Base-by-base conservation (phyloP, 108 stramenopile genomes). In the Skeletonema menzelii region DNA sequence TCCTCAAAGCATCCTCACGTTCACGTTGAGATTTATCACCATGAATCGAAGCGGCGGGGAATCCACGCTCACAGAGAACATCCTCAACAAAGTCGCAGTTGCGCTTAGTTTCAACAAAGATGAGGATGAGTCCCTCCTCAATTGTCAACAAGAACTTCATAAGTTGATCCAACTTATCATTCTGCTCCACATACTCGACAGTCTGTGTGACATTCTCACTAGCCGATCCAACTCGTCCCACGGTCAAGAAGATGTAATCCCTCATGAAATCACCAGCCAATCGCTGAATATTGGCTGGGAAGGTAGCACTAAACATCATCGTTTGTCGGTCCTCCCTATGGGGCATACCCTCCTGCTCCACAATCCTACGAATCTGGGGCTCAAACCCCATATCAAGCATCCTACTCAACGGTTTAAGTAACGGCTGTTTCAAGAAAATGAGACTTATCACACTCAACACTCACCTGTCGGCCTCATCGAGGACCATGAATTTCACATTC, bases 341-440 rank as follows among this genome's bases (percentile, higher is more conserved):
- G 27, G 76, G 90, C 91, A 95, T 87, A 20, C 77, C 74, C 58
- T 84, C 82, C 69, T 91, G 84, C 66, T 92, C 89, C 26, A 94
- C 92, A 58, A 96, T 96, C 30, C 88, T 82, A 67, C 86, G 90
- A 44, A 97, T 96, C 91, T 90, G 93, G 47, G 90, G 97, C 83
- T 97, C 93, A 72, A 99, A 99, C 40, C 98, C 99, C 98, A 99
- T 98, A 69, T 99, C 99, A 15, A 99, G 81, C 99, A 99, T 98
- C 14, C 95, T 87, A 84, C n/a, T n/a, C n/a, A n/a, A n/a, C n/a
- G n/a, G n/a, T n/a, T n/a, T n/a, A n/a, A n/a, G n/a, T n/a, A n/a
- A n/a, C n/a, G n/a, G n/a, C n/a, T n/a, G n/a, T n/a, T n/a, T n/a
- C n/a, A n/a, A n/a, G n/a, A n/a, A n/a, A n/a, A n/a, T n/a, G n/a